Conservation (phyloP, 2,329 filamentous ascomycete species). For the Cladosporium phlei region DNA sequence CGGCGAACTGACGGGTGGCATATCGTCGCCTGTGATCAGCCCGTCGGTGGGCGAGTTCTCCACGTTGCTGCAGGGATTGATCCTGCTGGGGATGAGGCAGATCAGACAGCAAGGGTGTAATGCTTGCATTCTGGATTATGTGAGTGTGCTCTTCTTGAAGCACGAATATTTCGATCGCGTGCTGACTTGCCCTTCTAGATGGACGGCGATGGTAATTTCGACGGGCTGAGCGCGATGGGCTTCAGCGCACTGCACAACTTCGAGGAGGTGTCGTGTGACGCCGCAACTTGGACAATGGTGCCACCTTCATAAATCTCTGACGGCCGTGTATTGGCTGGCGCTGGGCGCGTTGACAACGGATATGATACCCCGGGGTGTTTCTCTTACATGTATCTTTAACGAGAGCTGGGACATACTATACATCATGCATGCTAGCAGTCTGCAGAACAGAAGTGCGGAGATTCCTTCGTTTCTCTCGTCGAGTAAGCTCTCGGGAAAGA, state of each 20-base stretch:
- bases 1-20: constrained; percentile 62
- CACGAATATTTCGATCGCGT: background rate
- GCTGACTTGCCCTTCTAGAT: constrained; percentile 45
- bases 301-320: constrained; percentile 19
- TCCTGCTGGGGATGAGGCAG: constrained; percentile 74
- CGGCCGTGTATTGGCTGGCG: background rate
- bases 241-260: constrained; percentile 75
- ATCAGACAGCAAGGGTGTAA: constrained; percentile 72
- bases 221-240: constrained; percentile 72
- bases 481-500: too few relatives aligned
- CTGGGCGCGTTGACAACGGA: background rate
- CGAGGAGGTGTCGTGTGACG: constrained; percentile 72
- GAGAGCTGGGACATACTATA: too few relatives aligned
- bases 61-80: constrained; percentile 70
- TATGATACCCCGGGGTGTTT: constrained; percentile 3
- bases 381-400: background rate
- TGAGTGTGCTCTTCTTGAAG: constrained; percentile 45
- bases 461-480: too few relatives aligned
- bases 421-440: too few relatives aligned
- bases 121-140: constrained; percentile 73
- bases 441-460: too few relatives aligned
- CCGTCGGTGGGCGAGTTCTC: constrained; percentile 63
- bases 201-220: constrained; percentile 65
- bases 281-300: constrained; percentile 51
- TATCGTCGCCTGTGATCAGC: constrained; percentile 73